Evolutionary conservation across 1,139 yeast genomes (phyloP).

Genomic region (Nakaseomyces kungkrabaensis): DNA sequence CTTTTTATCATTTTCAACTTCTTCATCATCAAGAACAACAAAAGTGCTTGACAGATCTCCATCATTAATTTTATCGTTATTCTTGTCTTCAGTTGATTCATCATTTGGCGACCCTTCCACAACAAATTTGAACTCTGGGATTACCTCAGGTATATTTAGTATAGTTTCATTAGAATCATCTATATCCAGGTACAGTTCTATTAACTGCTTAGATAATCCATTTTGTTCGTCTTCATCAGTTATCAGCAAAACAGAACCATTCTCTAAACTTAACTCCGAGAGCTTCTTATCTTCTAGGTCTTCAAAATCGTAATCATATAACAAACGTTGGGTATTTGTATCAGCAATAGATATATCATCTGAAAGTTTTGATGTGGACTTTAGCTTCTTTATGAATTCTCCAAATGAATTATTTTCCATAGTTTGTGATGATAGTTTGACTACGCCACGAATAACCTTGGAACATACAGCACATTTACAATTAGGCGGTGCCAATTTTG

Average conservation of each 20-base stretch:
- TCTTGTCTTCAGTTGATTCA: neutral
- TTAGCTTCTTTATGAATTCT: constrained; percentile 39
- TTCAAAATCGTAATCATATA: constrained; percentile 84
- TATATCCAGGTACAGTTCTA: constrained; percentile 53
- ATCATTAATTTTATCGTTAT: constrained; percentile 3
- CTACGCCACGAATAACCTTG: constrained; percentile 40
- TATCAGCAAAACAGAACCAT: constrained; percentile 55
- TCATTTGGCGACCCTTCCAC: neutral
- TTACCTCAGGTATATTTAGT: neutral
- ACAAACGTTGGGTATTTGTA: constrained; percentile 47
- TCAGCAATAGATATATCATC: constrained; percentile 62
- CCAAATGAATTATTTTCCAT: constrained; percentile 27
- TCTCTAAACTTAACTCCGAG: constrained; percentile 43
- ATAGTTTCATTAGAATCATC: constrained; percentile 12
- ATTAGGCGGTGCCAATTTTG: constrained; percentile 51
- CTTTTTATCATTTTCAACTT: neutral
- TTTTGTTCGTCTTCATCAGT: constrained; percentile 54
- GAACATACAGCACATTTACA: constrained; percentile 69
- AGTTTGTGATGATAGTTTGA: constrained; percentile 30
- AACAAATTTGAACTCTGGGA: neutral
- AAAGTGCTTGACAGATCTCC: too few relatives aligned
- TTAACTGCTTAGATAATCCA: constrained; percentile 48
- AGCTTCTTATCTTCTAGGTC: constrained; percentile 53
- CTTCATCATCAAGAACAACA: constrained; percentile 8
- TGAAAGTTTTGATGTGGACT: constrained; percentile 43